These are phyloP conservation scores for Kurtzmaniella quercitrusa DNA, from an alignment of 1,139 yeast genomes.

Conservation along the genomic window DNA sequence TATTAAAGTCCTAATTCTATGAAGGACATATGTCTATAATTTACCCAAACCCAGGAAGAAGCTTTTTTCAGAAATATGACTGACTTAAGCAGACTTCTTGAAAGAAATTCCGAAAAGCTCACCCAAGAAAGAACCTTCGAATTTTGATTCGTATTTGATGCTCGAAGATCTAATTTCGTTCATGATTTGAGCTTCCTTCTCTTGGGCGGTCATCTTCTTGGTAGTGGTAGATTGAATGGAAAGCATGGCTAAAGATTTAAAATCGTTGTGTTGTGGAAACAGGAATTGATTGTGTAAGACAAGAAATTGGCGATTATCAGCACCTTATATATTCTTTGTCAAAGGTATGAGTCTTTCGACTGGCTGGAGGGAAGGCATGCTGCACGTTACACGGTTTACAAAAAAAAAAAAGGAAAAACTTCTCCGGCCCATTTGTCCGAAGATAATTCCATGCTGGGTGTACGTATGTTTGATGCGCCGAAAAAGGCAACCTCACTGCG, in stretches of 20 bases:
- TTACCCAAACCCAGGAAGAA: not conserved
- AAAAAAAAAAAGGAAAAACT: conserved; percentile 2
- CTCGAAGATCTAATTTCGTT: conserved; percentile 34
- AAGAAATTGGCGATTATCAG: not conserved
- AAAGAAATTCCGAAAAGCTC: conserved; percentile 37
- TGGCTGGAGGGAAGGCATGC: conserved; percentile 1
- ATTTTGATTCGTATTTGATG: conserved; percentile 38
- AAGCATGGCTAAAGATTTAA: not conserved
- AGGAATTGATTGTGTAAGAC: not conserved
- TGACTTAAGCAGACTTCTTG: conserved; percentile 7
- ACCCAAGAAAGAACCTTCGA: conserved; percentile 43
- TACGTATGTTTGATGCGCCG: not conserved
- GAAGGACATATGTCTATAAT: not conserved
- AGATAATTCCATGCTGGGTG: conserved; percentile 3
- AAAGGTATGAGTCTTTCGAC: not conserved
- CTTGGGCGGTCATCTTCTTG: conserved; percentile 32
- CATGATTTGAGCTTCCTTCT: conserved; percentile 49
- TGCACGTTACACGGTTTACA: not conserved
- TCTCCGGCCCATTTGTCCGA: conserved; percentile 1
- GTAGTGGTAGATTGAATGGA: conserved; percentile 14
- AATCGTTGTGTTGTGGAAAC: not conserved
- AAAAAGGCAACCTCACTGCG: not conserved
- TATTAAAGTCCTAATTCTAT: not conserved
- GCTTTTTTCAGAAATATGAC: too few relatives aligned
- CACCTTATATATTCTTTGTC: conserved; percentile 1